A percentile compares a stretch with the other conserved stretches of the same genome.
Conservation (phyloP, 345 rosid genomes). For the Cochlearia excelsa region DNA sequence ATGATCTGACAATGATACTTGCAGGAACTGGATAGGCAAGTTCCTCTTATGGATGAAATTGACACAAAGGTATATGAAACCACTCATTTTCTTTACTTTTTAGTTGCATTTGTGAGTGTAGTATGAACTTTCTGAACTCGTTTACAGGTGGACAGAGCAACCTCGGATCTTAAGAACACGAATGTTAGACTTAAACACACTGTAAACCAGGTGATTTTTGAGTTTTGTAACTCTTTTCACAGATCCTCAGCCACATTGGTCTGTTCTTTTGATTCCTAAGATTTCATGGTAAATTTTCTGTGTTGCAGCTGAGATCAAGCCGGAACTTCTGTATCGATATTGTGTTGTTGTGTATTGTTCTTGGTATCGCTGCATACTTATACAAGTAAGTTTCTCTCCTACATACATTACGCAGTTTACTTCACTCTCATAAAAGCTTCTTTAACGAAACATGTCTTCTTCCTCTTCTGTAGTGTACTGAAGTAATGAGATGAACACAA, state of each 20-base stretch:
- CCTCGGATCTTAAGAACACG: conserved; percentile 92
- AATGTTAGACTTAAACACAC: conserved; percentile 95
- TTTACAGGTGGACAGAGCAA: conserved; percentile 85
- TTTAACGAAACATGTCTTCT: conserved; percentile 12
- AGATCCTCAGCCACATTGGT: conserved; percentile 1
- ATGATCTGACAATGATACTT: conserved; percentile 26
- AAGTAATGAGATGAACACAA: conserved; percentile 46
- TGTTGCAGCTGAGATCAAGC: conserved; percentile 90
- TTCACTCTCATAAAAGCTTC: conserved; percentile 1
- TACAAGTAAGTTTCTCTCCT: conserved; percentile 75
- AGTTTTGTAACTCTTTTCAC: conserved; percentile 14
- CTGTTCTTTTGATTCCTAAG: conserved; percentile 17
- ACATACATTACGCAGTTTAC: neutral
- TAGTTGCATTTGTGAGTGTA: conserved; percentile 12
- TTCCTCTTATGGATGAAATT: conserved; percentile 97
- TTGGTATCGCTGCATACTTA: conserved; percentile 96
- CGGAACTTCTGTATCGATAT: conserved; percentile 97
- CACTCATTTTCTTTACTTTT: neutral
- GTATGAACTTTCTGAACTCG: conserved; percentile 16
- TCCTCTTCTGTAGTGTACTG: conserved; percentile 53
- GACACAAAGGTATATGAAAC: conserved; percentile 65
- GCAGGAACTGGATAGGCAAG: conserved; percentile 96
- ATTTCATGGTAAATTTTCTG: neutral
- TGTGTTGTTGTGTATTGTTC: conserved; percentile 71
- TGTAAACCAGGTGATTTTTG: conserved; percentile 72